A percentile compares a stretch with the other conserved stretches of the same genome.
phyloP scores from a whole-genome alignment of 306 rosid species.

The Dicorynia guianensis region DNA sequence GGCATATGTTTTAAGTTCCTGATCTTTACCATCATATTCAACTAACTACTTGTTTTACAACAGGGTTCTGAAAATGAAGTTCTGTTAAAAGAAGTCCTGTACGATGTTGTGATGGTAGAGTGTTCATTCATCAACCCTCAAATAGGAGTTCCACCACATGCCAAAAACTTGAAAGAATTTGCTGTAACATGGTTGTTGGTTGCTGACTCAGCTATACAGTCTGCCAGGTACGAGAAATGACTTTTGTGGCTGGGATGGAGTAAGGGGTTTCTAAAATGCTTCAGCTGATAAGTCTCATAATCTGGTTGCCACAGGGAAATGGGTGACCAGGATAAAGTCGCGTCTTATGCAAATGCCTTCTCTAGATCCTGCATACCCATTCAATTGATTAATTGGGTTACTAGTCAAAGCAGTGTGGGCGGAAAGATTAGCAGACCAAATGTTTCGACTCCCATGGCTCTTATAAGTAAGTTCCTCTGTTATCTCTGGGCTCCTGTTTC shows the following conservation, averaged over 20 bases:
- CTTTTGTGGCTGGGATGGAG: slow-evolving; percentile 37
- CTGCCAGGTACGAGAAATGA: slow-evolving; percentile 62
- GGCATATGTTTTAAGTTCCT: neutral
- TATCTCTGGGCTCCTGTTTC: neutral
- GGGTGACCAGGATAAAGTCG: slow-evolving; percentile 63
- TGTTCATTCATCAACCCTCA: slow-evolving; percentile 58
- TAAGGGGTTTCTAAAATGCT: slow-evolving; percentile 29
- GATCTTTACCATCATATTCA: slow-evolving; percentile 23
- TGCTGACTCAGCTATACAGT: slow-evolving; percentile 67
- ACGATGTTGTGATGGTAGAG: slow-evolving; percentile 60
- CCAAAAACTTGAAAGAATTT: slow-evolving; percentile 57
- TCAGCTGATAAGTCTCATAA: slow-evolving; percentile 43
- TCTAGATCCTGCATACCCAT: slow-evolving; percentile 65
- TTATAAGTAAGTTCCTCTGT: slow-evolving; percentile 65
- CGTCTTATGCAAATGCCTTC: slow-evolving; percentile 65
- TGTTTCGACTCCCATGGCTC: slow-evolving; percentile 69
- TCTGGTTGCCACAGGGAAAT: slow-evolving; percentile 63
- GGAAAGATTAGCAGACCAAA: slow-evolving; percentile 61
- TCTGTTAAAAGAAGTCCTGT: slow-evolving; percentile 62
- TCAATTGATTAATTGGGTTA: slow-evolving; percentile 74
- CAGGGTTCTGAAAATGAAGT: slow-evolving; percentile 64
- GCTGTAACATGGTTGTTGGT: slow-evolving; percentile 73
- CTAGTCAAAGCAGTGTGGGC: slow-evolving; percentile 50
- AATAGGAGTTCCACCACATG: slow-evolving; percentile 47
- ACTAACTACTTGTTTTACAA: slow-evolving; percentile 37